Conservation (phyloP, 176 grass and related monocot genomes). For the Chloris gayana region DNA sequence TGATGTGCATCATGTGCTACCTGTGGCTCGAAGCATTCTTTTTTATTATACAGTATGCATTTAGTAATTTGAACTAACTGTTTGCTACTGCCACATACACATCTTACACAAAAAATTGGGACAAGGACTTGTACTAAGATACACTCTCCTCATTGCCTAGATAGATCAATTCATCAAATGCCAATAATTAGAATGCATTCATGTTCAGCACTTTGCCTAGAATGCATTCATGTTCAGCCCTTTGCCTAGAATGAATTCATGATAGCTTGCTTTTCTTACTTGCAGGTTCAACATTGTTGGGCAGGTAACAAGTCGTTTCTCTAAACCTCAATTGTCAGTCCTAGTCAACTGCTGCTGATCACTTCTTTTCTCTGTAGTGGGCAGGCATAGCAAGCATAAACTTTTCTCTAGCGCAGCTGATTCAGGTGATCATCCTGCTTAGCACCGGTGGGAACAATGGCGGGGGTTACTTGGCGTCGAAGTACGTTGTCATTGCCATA, state of each 20-base stretch:
- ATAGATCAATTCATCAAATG: conserved; percentile 46
- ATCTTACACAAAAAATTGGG: too few relatives aligned
- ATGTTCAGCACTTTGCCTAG: too few relatives aligned
- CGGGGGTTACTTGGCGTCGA: conserved; percentile 78
- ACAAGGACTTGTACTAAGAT: neutral
- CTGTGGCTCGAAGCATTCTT: too few relatives aligned
- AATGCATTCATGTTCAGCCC: too few relatives aligned
- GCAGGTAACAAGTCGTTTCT: conserved; percentile 10
- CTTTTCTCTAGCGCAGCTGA: conserved; percentile 80
- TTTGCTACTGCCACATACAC: neutral
- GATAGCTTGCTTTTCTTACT: too few relatives aligned
- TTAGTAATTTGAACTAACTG: neutral
- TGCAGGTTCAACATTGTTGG: conserved; percentile 98
- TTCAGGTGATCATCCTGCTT: conserved; percentile 93
- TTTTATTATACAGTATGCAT: too few relatives aligned
- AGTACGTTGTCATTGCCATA: conserved; percentile 83
- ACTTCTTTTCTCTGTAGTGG: conserved; percentile 50
- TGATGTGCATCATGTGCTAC: too few relatives aligned
- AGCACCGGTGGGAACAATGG: conserved; percentile 74
- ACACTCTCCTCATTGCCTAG: neutral
- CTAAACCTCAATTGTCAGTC: neutral
- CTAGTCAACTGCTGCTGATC: neutral
- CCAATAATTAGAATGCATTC: too few relatives aligned
- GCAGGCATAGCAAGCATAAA: conserved; percentile 84
- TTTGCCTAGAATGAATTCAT: too few relatives aligned